A percentile compares a stretch with the other conserved stretches of the same genome.
Conservation (phyloP, 164 flowering plant species). For the Macadamia integrifolia region DNA sequence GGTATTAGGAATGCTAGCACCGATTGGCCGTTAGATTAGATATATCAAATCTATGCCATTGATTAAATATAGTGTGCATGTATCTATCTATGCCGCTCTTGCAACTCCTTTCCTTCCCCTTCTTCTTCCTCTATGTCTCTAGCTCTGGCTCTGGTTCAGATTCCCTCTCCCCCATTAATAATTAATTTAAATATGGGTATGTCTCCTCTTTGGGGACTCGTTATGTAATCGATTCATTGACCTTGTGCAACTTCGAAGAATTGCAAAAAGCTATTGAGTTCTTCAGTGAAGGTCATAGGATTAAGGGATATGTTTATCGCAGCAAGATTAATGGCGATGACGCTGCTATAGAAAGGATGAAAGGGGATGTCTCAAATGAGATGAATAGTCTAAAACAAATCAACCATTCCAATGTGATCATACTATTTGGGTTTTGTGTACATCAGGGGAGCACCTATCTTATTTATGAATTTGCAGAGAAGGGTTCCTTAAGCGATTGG, state of each 20-base stretch:
- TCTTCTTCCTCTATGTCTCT: too few species aligned
- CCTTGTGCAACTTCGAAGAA: constrained; percentile 44
- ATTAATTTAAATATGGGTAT: constrained; percentile 14
- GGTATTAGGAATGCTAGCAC: too few species aligned
- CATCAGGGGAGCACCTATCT: constrained; percentile 54
- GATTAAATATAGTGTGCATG: too few species aligned
- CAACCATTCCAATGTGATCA: constrained; percentile 53
- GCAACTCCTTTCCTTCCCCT: too few species aligned
- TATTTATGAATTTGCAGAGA: constrained; percentile 61
- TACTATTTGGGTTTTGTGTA: constrained; percentile 60
- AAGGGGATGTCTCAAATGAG: constrained; percentile 53
- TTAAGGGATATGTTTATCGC: constrained; percentile 55
- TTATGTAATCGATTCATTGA: constrained; percentile 42
- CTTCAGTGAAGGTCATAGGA: constrained; percentile 38
- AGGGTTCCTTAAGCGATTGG: constrained; percentile 50
- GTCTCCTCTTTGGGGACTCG: constrained; percentile 33
- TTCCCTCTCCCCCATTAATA: too few species aligned
- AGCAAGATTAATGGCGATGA: constrained; percentile 49
- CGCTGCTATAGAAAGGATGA: constrained; percentile 60
- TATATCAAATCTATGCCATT: too few species aligned
- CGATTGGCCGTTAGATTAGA: too few species aligned
- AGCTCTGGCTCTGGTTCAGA: too few species aligned
- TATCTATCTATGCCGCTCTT: too few species aligned
- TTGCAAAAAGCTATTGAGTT: constrained; percentile 46
- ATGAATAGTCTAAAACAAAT: constrained; percentile 49